Evolutionary conservation across 257 asterid species (phyloP).

Genomic region (Solanum tarijense): DNA sequence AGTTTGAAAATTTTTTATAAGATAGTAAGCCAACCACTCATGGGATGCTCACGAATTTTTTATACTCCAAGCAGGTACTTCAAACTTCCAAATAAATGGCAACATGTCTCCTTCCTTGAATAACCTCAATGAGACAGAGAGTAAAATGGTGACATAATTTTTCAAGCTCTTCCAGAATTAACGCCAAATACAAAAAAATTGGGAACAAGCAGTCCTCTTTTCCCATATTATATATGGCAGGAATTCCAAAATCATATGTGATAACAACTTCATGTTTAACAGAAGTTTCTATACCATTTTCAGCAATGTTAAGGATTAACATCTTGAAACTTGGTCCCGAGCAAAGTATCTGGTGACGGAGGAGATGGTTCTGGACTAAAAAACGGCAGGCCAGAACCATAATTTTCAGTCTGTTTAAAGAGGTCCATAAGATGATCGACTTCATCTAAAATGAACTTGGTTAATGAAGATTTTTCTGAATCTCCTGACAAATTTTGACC

Average conservation of each 20-base stretch:
- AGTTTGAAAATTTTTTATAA: neutral
- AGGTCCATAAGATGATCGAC: too few species aligned
- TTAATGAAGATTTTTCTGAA: too few species aligned
- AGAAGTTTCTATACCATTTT: too few species aligned
- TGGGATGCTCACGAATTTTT: neutral
- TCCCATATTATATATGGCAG: constrained; percentile 10
- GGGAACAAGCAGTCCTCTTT: constrained; percentile 21
- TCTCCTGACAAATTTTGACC: neutral
- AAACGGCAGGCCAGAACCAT: too few species aligned
- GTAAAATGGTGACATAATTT: neutral
- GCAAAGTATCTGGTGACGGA: too few species aligned
- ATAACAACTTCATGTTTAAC: too few species aligned
- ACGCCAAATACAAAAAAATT: neutral
- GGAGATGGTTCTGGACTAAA: too few species aligned
- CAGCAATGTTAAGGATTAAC: too few species aligned
- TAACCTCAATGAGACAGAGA: neutral
- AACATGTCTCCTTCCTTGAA: neutral
- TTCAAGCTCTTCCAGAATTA: neutral
- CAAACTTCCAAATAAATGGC: neutral
- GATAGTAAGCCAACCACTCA: neutral
- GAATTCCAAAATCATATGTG: neutral
- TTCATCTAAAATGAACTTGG: too few species aligned
- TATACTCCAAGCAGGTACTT: neutral
- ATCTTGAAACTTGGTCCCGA: too few species aligned
- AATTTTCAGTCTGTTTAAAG: too few species aligned